Percentiles rank a stretch among this genome's conserved stretches.
These are phyloP conservation scores for Fusarium oligoseptatum DNA, from an alignment of 2,329 filamentous ascomycete genomes.

Conservation along the genomic window DNA sequence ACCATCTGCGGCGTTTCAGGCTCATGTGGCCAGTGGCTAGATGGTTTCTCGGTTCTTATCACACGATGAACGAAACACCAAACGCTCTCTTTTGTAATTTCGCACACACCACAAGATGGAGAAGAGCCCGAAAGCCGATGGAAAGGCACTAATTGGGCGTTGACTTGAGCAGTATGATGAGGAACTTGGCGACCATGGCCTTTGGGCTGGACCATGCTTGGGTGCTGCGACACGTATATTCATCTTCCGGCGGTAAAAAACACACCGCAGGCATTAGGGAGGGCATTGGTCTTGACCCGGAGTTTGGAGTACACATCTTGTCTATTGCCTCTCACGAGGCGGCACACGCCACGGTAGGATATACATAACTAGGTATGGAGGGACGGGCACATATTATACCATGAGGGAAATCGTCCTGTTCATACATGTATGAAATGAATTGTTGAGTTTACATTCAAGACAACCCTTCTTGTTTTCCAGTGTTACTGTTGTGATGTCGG, in stretches of 20 bases:
- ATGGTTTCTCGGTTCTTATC: conserved; percentile 85
- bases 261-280: conserved; percentile 25
- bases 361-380: conserved; percentile 24
- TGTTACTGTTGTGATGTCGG: not conserved
- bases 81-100: conserved; percentile 9
- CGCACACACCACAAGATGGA: conserved; percentile 31
- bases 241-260: conserved; percentile 26
- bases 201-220: conserved; percentile 2
- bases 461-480: not conserved
- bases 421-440: conserved; percentile 19
- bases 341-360: conserved; percentile 24
- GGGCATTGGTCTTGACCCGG: conserved; percentile 27
- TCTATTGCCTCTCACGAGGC: conserved; percentile 22
- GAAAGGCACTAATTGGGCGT: conserved; percentile 30
- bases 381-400: conserved; percentile 35
- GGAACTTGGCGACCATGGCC: not conserved
- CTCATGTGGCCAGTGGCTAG: conserved; percentile 83
- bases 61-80: conserved; percentile 48
- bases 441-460: conserved; percentile 1
- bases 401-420: conserved; percentile 31
- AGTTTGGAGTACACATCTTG: conserved; percentile 36
- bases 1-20: conserved; percentile 90
- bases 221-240: conserved; percentile 16
- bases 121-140: conserved; percentile 15
- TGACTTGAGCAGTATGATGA: conserved; percentile 15